Evolutionary conservation across 805 yeast genomes (phyloP), one percentile per base, ranked within the genome.

Genomic region (Kazachstania psychrophila): DNA sequence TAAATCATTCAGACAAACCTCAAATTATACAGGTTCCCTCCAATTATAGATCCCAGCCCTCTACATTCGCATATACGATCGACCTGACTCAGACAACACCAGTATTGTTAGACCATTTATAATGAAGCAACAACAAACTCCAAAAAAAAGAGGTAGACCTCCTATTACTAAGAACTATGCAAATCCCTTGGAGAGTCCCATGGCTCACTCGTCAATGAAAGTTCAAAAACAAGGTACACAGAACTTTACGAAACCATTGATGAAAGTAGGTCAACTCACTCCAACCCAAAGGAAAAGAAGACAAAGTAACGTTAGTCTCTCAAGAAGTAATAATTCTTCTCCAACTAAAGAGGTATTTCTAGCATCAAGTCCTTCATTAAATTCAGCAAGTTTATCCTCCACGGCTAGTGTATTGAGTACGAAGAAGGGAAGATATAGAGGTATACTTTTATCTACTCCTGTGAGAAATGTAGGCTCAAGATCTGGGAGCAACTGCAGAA

Each of bases 61-160:
- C n/a, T n/a, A n/a, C n/a, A n/a, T n/a, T n/a, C n/a, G n/a, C n/a
- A n/a, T n/a, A n/a, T n/a, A n/a, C n/a, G n/a, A n/a, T n/a, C n/a
- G n/a, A n/a, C n/a, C n/a, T n/a, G n/a, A n/a, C n/a, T n/a, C n/a
- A n/a, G n/a, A n/a, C n/a, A n/a, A n/a, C 23, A 22, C 23, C 10
- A 22, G 9, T 22, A 7, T 22, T 7, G 10, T 22, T 22, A 10
- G 9, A 10, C 10, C 10, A 7, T 7, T 10, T 22, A 7, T 7
- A 22, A 7, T 10, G 7, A 8, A 24, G 12, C 29, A 26, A 14
- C 16, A 16, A 13, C 29, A 11, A 26, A 5, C 14, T n/a, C 40
- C 44, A 6, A 51, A 42, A 36, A 53, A 50, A 29, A 49, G 64
- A 39, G 64, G 64, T 4, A 51, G 64, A 49, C 64, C 64, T 6